A percentile compares a stretch with the other conserved stretches of the same genome.
Evolutionary conservation across 345 rosid genomes (phyloP).

Genomic region (Syzygium jambos): DNA sequence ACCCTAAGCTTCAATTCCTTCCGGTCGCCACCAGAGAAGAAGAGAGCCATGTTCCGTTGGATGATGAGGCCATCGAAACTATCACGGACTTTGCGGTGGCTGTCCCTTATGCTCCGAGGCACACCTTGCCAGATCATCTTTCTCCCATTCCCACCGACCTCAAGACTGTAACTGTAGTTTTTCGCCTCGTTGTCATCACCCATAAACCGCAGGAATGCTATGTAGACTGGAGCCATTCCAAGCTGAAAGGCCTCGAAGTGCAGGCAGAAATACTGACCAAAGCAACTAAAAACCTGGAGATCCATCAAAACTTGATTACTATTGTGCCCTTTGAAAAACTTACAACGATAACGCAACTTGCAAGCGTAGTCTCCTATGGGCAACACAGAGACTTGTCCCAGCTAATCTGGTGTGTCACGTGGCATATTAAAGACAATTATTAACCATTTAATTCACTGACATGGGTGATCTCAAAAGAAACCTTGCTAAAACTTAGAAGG

Average conservation of each 20-base stretch:
- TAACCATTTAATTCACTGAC: background rate
- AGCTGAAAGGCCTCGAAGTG: conserved; percentile 84
- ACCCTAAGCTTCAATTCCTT: conserved; percentile 76
- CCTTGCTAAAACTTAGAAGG: background rate
- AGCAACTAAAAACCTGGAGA: conserved; percentile 69
- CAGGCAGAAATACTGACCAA: conserved; percentile 69
- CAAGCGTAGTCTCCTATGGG: background rate
- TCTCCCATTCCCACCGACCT: conserved; percentile 82
- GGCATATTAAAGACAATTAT: background rate
- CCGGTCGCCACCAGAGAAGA: conserved; percentile 76
- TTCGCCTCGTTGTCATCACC: conserved; percentile 76
- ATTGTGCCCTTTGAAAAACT: background rate
- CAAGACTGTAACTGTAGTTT: conserved; percentile 72
- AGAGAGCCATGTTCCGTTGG: conserved; percentile 74
- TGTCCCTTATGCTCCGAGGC: conserved; percentile 72
- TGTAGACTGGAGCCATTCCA: conserved; percentile 71
- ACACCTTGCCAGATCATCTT: conserved; percentile 77
- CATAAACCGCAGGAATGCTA: conserved; percentile 72
- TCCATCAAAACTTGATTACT: background rate
- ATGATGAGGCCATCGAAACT: conserved; percentile 78
- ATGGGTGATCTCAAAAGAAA: background rate
- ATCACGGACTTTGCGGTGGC: conserved; percentile 73
- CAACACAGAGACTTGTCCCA: background rate
- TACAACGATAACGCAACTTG: background rate
- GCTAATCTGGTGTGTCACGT: background rate